These are phyloP conservation scores for Fragosphaeria purpurea DNA, from an alignment of 2,329 filamentous ascomycete species.

Conservation along the genomic window DNA sequence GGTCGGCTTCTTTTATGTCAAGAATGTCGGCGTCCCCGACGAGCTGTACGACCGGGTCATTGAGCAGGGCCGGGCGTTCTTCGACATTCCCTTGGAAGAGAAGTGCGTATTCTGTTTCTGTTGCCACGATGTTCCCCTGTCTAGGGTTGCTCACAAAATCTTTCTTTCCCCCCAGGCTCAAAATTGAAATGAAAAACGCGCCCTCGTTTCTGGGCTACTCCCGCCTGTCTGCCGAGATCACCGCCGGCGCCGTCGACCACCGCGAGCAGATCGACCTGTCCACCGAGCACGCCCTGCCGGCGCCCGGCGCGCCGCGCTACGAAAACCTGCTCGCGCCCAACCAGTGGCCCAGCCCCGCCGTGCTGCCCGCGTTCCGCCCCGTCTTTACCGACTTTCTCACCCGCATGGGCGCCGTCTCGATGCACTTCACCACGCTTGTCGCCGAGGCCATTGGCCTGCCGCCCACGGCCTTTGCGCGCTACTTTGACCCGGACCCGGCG, in stretches of 20 bases:
- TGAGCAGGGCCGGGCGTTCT: constrained; percentile 60
- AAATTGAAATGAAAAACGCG: constrained; percentile 65
- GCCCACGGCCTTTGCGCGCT: constrained; percentile 59
- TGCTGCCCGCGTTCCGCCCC: constrained; percentile 57
- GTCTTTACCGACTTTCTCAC: constrained; percentile 67
- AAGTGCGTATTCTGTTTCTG: constrained; percentile 40
- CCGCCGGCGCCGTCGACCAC: constrained; percentile 66
- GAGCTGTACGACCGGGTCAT: constrained; percentile 57
- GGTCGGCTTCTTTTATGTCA: constrained; percentile 81
- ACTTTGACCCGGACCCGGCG: constrained; percentile 54
- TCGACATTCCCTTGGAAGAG: constrained; percentile 64
- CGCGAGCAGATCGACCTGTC: constrained; percentile 81
- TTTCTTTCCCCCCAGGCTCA: constrained; percentile 32
- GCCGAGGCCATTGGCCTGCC: constrained; percentile 74
- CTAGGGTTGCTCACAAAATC: no score
- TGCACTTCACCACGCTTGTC: constrained; percentile 67
- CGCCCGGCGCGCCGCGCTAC: constrained; percentile 54
- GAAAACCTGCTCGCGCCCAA: constrained; percentile 67
- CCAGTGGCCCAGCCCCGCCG: constrained; percentile 62
- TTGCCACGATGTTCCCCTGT: not conserved
- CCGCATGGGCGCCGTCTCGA: constrained; percentile 62
- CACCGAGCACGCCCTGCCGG: constrained; percentile 61
- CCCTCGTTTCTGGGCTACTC: constrained; percentile 64
- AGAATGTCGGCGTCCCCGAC: constrained; percentile 64
- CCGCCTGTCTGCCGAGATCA: constrained; percentile 56